These are phyloP conservation scores for Xylariaceae sp. DNA, from an alignment of 2,329 filamentous ascomycete genomes.

Conservation along the genomic window DNA sequence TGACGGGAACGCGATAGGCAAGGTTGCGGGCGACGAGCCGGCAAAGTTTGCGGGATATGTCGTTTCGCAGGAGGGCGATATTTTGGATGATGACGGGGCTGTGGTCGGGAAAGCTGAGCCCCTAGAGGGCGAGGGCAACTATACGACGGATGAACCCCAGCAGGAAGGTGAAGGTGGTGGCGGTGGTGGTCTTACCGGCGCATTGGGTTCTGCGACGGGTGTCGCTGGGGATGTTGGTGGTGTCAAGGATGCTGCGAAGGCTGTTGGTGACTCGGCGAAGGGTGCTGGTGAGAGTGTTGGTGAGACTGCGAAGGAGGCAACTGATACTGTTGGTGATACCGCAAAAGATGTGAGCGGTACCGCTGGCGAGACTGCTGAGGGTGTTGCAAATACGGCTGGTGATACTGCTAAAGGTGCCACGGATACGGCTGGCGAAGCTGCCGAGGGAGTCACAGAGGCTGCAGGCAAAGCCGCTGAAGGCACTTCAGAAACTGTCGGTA, in stretches of 20 bases:
- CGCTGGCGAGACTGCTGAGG: constrained; percentile 23
- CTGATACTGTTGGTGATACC: constrained; percentile 21
- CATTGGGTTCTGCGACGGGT: constrained; percentile 21
- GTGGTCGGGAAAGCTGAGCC: constrained; percentile 33
- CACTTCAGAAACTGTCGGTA: constrained; percentile 6
- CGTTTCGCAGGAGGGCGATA: constrained; percentile 35
- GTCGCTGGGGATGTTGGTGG: constrained; percentile 24
- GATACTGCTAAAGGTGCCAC: too few relatives aligned
- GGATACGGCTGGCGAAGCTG: too few relatives aligned
- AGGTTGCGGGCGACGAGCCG: constrained; percentile 32
- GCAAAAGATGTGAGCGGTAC: constrained; percentile 19
- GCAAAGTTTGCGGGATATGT: constrained; percentile 30
- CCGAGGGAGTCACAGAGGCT: constrained; percentile 3
- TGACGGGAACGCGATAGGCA: constrained; percentile 45
- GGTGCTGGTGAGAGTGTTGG: too few relatives aligned
- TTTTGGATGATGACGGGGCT: constrained; percentile 30
- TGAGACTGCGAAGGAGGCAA: constrained; percentile 23
- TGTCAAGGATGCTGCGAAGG: constrained; percentile 23
- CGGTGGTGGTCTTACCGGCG: constrained; percentile 22
- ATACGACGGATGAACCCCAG: constrained; percentile 7
- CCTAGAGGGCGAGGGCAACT: constrained; percentile 29
- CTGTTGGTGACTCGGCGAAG: constrained; percentile 11
- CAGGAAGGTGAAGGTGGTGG: constrained; percentile 10
- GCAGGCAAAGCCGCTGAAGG: constrained; percentile 11
- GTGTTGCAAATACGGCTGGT: neutral